Evolutionary conservation across 306 rosid genomes (phyloP).

Genomic region (Cucurbita pepo): DNA sequence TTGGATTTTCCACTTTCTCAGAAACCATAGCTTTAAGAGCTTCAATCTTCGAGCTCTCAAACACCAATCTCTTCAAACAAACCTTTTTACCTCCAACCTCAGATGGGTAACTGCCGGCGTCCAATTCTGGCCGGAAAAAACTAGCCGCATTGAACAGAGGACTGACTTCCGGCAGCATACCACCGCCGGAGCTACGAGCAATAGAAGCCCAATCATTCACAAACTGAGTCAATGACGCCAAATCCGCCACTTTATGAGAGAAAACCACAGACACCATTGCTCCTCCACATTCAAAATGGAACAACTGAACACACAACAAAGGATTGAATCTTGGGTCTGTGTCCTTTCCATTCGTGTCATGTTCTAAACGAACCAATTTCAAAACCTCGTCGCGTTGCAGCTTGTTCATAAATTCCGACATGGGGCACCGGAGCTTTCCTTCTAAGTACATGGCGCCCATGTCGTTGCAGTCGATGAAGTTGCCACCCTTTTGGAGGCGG

Average conservation of each 20-base stretch:
- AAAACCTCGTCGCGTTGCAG: not conserved
- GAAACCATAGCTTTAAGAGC: conserved; percentile 7
- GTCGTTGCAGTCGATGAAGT: conserved; percentile 13
- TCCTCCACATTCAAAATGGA: conserved; percentile 33
- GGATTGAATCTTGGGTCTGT: not conserved
- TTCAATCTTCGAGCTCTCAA: conserved; percentile 6
- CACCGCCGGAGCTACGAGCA: not conserved
- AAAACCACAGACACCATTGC: conserved; percentile 21
- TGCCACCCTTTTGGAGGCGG: not conserved
- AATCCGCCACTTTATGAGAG: conserved; percentile 36
- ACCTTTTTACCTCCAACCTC: not conserved
- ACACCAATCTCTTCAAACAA: conserved; percentile 8
- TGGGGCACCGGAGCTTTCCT: conserved; percentile 3
- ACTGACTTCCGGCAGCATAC: not conserved
- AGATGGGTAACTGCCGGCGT: not conserved
- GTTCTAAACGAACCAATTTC: not conserved
- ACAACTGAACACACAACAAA: conserved; percentile 26
- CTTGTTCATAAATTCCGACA: conserved; percentile 15
- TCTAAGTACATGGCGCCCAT: conserved; percentile 24
- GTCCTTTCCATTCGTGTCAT: not conserved
- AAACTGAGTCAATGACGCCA: conserved; percentile 17
- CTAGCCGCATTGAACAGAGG: not conserved
- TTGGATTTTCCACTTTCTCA: not conserved
- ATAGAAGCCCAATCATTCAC: conserved; percentile 33
- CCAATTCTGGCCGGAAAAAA: not conserved